These are phyloP conservation scores for Rachicladosporium sp. DNA, from an alignment of 2,329 filamentous ascomycete genomes.

Conservation along the genomic window DNA sequence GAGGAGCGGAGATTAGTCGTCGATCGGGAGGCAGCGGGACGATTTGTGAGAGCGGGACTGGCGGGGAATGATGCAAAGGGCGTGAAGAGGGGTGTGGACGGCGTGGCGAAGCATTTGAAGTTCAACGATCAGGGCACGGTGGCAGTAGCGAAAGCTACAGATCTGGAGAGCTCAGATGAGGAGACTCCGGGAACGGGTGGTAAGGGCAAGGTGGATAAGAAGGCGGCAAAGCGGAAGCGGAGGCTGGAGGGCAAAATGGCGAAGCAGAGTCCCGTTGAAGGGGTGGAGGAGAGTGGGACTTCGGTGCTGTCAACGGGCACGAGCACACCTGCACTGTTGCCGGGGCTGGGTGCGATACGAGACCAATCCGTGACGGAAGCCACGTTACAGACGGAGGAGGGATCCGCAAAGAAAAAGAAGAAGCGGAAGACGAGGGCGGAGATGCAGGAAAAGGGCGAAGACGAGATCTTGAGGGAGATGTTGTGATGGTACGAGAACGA, in stretches of 20 bases:
- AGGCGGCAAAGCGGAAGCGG: constrained; percentile 9
- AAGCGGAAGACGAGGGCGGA: constrained; percentile 13
- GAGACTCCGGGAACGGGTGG: constrained; percentile 13
- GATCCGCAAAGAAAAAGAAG: constrained; percentile 15
- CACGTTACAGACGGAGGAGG: constrained; percentile 13
- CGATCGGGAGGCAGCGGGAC: constrained; percentile 63
- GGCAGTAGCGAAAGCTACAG: constrained; percentile 23
- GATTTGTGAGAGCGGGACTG: constrained; percentile 73
- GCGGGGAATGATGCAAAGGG: constrained; percentile 36
- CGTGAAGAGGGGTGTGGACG: constrained; percentile 2
- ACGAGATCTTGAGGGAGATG: neutral
- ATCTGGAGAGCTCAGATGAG: constrained; percentile 1
- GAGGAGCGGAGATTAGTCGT: constrained; percentile 34
- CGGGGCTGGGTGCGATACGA: constrained; percentile 3
- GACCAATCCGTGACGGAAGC: neutral
- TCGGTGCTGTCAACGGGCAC: neutral
- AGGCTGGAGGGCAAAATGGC: constrained; percentile 5
- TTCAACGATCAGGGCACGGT: constrained; percentile 16
- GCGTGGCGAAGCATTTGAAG: too few relatives aligned
- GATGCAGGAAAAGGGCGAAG: constrained; percentile 1
- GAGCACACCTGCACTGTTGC: neutral
- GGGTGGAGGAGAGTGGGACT: neutral
- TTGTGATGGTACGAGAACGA: neutral
- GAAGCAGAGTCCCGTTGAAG: constrained; percentile 1
- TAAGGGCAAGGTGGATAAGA: constrained; percentile 15